Evolutionary conservation across 2,329 filamentous ascomycete species (phyloP).

Genomic region (Rhynchosporium agropyri): DNA sequence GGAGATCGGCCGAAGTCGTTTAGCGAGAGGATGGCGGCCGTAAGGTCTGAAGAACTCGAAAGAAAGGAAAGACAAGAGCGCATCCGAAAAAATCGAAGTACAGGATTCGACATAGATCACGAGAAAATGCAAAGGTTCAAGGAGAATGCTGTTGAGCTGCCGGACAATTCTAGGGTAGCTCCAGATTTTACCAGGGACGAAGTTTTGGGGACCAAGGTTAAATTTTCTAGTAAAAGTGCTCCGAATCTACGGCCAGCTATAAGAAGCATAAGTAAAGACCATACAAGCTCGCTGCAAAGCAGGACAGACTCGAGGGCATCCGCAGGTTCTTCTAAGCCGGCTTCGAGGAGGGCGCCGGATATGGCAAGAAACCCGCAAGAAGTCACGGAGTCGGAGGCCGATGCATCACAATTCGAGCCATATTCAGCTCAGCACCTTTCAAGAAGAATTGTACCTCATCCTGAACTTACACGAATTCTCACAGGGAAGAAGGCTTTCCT

Average conservation of each 20-base stretch:
- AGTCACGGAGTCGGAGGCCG: conserved; percentile 51
- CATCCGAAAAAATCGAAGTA: conserved; percentile 56
- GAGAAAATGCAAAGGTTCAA: conserved; percentile 64
- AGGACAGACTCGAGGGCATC: conserved; percentile 33
- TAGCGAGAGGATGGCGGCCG: conserved; percentile 81
- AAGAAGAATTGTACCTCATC: conserved; percentile 80
- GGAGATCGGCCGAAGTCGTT: conserved; percentile 61
- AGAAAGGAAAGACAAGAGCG: conserved; percentile 55
- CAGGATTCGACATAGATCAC: conserved; percentile 58
- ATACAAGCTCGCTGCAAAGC: conserved; percentile 17
- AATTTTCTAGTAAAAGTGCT: conserved; percentile 47
- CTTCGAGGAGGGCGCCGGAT: conserved; percentile 16
- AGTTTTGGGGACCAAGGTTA: conserved; percentile 47
- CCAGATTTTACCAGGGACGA: conserved; percentile 66
- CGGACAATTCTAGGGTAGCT: conserved; percentile 51
- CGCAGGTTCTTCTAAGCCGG: conserved; percentile 11
- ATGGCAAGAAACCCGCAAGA: conserved; percentile 39
- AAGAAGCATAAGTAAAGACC: conserved; percentile 23
- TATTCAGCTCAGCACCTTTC: conserved; percentile 86
- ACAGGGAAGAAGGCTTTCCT: conserved; percentile 75
- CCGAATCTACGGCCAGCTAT: conserved; percentile 34
- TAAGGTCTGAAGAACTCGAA: conserved; percentile 57
- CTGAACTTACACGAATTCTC: conserved; percentile 75
- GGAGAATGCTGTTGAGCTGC: conserved; percentile 56
- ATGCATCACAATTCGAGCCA: conserved; percentile 73